These are phyloP conservation scores for Gillenia trifoliata DNA, from an alignment of 306 rosid species.

Conservation along the genomic window DNA sequence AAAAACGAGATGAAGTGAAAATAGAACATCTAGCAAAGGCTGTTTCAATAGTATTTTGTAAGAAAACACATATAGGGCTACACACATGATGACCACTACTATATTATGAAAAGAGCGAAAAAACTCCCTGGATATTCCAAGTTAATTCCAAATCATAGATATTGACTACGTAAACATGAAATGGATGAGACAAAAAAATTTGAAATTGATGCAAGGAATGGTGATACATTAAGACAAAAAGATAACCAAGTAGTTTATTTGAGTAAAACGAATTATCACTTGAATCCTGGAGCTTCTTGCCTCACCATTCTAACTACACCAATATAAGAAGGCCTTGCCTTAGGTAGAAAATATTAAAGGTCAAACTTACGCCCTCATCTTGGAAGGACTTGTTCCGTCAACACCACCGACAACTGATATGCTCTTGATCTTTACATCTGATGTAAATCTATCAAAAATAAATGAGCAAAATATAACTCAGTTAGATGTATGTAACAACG, in stretches of 20 bases:
- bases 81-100: not conserved
- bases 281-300: conserved; percentile 7
- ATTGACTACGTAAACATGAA: not conserved
- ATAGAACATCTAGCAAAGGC: not conserved
- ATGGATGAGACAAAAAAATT: not conserved
- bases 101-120: not conserved
- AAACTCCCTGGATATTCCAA: not conserved
- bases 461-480: not conserved
- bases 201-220: not conserved
- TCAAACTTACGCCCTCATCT: conserved; percentile 82
- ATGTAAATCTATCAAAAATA: conserved; percentile 58
- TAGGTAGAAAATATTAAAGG: not conserved
- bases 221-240: not conserved
- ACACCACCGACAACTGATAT: conserved; percentile 82
- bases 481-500: not conserved
- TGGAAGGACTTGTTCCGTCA: conserved; percentile 86
- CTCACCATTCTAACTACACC: conserved; percentile 4
- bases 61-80: not conserved
- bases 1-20: not conserved
- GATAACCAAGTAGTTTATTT: not conserved
- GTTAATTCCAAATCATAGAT: not conserved
- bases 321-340: conserved; percentile 17
- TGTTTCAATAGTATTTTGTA: not conserved
- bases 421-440: conserved; percentile 96
- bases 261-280: not conserved